Evolutionary conservation across 2,329 filamentous ascomycete genomes (phyloP).

Genomic region (Cordyceps pruinosa): DNA sequence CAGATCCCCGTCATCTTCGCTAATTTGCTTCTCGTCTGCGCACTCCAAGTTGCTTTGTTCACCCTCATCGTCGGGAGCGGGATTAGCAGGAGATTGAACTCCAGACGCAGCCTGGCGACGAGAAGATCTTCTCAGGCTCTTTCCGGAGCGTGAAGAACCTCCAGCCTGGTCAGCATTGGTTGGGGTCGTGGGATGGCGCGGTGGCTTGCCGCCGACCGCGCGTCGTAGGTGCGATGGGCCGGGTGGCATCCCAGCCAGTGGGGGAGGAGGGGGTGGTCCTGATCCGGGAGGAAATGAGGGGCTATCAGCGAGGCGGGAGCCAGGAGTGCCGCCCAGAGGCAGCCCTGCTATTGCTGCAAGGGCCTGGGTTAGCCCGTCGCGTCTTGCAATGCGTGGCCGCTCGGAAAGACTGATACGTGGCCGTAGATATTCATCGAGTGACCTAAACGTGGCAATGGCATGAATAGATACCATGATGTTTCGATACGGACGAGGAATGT

Average conservation of each 20-base stretch:
- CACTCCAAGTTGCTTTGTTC: slow-evolving; percentile 74
- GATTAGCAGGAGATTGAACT: slow-evolving; percentile 42
- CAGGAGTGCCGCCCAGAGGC: slow-evolving; percentile 43
- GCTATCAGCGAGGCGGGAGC: slow-evolving; percentile 39
- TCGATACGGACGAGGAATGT: slow-evolving; percentile 78
- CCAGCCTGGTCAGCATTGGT: slow-evolving; percentile 39
- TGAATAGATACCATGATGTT: slow-evolving; percentile 99
- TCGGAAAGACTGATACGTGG: slow-evolving; percentile 81
- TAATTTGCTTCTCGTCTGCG: slow-evolving; percentile 81
- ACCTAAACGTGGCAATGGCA: slow-evolving; percentile 96
- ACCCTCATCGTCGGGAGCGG: slow-evolving; percentile 51
- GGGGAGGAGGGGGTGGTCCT: slow-evolving; percentile 29
- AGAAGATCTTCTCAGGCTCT: slow-evolving; percentile 53
- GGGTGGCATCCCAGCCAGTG: slow-evolving; percentile 22
- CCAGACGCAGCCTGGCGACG: slow-evolving; percentile 52
- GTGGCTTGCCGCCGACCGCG: slow-evolving; percentile 30
- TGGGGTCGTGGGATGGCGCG: slow-evolving; percentile 33
- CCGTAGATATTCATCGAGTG: slow-evolving; percentile 88
- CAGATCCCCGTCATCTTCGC: slow-evolving; percentile 63
- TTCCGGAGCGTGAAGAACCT: slow-evolving; percentile 50
- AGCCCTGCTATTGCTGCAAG: slow-evolving; percentile 73
- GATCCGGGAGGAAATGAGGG: slow-evolving; percentile 31
- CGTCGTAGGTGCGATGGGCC: slow-evolving; percentile 34
- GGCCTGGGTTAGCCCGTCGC: slow-evolving; percentile 60
- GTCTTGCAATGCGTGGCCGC: slow-evolving; percentile 51